These are phyloP conservation scores for Ogataea pini DNA, from an alignment of 805 yeast species.

Conservation along the genomic window DNA sequence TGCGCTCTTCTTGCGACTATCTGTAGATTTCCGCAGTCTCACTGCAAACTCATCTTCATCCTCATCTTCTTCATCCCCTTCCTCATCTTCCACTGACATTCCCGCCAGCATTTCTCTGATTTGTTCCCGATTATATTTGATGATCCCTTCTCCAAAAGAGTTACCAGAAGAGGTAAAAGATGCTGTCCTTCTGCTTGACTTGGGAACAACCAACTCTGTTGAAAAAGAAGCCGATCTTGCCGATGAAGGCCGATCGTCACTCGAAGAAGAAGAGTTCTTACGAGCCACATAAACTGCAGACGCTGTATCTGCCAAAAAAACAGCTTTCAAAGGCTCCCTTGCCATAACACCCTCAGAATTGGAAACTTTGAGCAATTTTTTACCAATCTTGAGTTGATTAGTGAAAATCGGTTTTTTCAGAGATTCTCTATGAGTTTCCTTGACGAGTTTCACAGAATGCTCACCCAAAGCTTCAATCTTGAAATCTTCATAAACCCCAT, in stretches of 20 bases:
- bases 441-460: slow-evolving; percentile 24
- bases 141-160: slow-evolving; percentile 39
- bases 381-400: slow-evolving; percentile 17
- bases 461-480: slow-evolving; percentile 22
- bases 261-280: not conserved
- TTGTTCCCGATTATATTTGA: slow-evolving; percentile 35
- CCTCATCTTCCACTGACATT: slow-evolving; percentile 23
- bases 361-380: slow-evolving; percentile 26
- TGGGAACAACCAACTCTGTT: not conserved
- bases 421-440: slow-evolving; percentile 26
- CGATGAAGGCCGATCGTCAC: slow-evolving; percentile 8
- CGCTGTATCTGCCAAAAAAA: slow-evolving; percentile 7
- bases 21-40: not conserved
- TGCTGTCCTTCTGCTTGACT: slow-evolving; percentile 20
- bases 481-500: slow-evolving; percentile 29
- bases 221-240: not conserved
- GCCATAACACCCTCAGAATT: slow-evolving; percentile 17
- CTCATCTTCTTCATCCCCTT: slow-evolving; percentile 11
- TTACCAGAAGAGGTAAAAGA: slow-evolving; percentile 39
- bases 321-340: slow-evolving; percentile 9
- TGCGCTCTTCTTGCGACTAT: slow-evolving; percentile 7
- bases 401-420: slow-evolving; percentile 28
- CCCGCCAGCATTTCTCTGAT: slow-evolving; percentile 35
- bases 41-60: not conserved
- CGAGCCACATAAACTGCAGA: not conserved